phyloP scores from a whole-genome alignment of 75 land plant genomes.

The Ceratopteris richardii region DNA sequence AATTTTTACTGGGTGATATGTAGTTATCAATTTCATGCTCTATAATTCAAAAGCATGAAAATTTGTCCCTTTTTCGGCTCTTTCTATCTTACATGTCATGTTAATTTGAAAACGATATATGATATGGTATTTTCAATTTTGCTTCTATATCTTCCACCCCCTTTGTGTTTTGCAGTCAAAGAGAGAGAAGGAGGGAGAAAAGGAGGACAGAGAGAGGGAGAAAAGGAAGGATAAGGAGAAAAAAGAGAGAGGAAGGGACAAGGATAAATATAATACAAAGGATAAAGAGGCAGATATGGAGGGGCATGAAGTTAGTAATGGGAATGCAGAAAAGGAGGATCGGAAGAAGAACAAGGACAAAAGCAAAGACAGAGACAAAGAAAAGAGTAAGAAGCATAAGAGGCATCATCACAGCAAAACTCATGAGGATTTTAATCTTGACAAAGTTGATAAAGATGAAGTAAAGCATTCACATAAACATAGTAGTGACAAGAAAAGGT shows the following conservation, averaged over 20 bases:
- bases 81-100: too few species aligned
- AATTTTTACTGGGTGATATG: too few species aligned
- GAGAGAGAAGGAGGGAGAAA: conserved; percentile 29
- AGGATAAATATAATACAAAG: conserved; percentile 39
- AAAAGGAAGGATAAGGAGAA: conserved; percentile 35
- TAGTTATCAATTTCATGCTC: too few species aligned
- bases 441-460: conserved; percentile 72
- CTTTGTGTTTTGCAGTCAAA: conserved; percentile 13
- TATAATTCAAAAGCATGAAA: too few species aligned
- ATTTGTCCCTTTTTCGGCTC: too few species aligned
- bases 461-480: conserved; percentile 64
- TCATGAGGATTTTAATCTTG: conserved; percentile 48
- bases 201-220: conserved; percentile 12
- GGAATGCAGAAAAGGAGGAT: conserved; percentile 47
- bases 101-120: too few species aligned
- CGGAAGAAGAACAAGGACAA: conserved; percentile 34
- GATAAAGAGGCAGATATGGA: conserved; percentile 44
- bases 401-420: conserved; percentile 57
- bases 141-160: too few species aligned
- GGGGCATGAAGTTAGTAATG: conserved; percentile 39
- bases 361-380: conserved; percentile 42
- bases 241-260: conserved; percentile 45
- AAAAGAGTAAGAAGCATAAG: conserved; percentile 66
- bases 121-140: too few species aligned
- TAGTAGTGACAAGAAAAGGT: conserved; percentile 53